Percentiles rank a stretch among this genome's conserved stretches.
phyloP scores from a whole-genome alignment of 2,329 filamentous ascomycete species.

The Thielaviopsis populi region DNA sequence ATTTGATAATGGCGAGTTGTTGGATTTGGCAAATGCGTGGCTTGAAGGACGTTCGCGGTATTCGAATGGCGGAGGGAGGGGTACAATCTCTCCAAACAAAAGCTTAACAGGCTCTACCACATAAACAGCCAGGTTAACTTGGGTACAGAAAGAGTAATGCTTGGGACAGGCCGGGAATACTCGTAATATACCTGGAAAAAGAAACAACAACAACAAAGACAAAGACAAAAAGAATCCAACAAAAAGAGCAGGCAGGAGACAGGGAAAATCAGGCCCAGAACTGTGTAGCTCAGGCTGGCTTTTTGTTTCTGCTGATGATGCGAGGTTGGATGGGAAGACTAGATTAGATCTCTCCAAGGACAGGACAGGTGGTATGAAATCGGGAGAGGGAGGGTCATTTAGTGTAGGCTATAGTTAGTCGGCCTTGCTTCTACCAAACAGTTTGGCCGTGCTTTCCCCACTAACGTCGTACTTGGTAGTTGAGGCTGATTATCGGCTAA shows the following conservation, averaged over 20 bases:
- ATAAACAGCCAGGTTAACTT: background rate
- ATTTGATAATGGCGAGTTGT: background rate
- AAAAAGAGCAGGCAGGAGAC: background rate
- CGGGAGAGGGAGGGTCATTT: background rate
- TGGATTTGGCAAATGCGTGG: background rate
- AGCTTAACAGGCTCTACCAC: conserved; percentile 1
- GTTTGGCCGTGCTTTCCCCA: conserved; percentile 2
- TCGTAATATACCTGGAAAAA: background rate
- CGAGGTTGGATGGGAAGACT: background rate
- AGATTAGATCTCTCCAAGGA: background rate
- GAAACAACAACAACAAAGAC: background rate
- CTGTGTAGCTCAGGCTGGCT: background rate
- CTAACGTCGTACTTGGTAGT: background rate
- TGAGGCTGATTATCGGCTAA: background rate
- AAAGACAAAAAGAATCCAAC: background rate
- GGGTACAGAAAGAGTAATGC: background rate
- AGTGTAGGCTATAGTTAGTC: background rate
- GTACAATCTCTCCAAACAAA: conserved; percentile 5
- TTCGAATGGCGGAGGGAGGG: background rate
- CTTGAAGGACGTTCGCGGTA: background rate
- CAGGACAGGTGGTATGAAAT: conserved; percentile 11
- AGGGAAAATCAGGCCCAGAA: background rate
- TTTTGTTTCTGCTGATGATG: background rate
- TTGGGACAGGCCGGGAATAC: background rate
- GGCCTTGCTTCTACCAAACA: background rate